Base-by-base conservation (phyloP, 2,329 filamentous ascomycete genomes). In the Chrysoporthe deuterocubensis region DNA sequence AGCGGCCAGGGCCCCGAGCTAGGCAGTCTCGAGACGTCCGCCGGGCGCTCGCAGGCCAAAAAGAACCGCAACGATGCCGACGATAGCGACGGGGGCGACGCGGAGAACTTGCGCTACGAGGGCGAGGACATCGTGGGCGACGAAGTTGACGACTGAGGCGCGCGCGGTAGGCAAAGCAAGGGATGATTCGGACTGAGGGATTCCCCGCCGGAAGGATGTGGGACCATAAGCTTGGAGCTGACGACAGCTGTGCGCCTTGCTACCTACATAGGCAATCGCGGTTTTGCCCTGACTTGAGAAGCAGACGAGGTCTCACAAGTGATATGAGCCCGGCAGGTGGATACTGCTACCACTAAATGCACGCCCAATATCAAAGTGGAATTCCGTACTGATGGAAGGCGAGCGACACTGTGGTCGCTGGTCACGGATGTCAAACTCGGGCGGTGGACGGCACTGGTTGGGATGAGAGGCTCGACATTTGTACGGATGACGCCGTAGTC, bases 111-210 rank as follows among this genome's bases (percentile, higher is more conserved):
- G 56, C 85, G 84, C 16, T 88, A 89, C 73, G 81, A 81, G 58
- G 85, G 84, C 14, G 85, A 86, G 2, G 85, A 81, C 2, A 81
- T 87, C 42, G 83, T 82, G 52, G 82, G 76, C 21, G 84, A 86
- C 67, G 85, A 89, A 59, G 85, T 88, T 66, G 85, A 88, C 64
- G 85, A 87, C 71, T 88, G 76, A 83, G 72, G 58, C 37, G 56
- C 69, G 21, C n/a, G 14, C 8, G 11, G 7, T 21, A 42, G n/a
- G n/a, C 57, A 4, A 42, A 60, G 34, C 18, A 42, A 40, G 32
- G n/a, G 32, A 42, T 60, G 11, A 26, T 26, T 21, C 14, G 57
- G 34, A 44, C 13, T 42, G 2, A 60, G 18, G 50, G 13, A 13
- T 14, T 54, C 14, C 37, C 26, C 32, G 50, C 26, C 50, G 32